These are phyloP conservation scores for Penicillium simplicissimum DNA, from an alignment of 495 filamentous ascomycete genomes.

Conservation along the genomic window DNA sequence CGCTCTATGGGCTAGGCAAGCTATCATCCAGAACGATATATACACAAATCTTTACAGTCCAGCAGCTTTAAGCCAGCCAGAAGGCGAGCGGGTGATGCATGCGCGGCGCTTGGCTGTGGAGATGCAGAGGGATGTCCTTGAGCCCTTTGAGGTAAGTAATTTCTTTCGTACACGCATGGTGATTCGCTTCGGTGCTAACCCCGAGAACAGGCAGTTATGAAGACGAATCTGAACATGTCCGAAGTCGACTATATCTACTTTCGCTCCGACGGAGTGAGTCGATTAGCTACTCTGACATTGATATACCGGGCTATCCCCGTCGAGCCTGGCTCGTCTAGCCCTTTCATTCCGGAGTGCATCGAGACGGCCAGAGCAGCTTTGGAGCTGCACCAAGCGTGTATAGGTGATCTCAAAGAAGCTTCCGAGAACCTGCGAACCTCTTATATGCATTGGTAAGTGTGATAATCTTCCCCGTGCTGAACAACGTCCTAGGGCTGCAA, in stretches of 20 bases:
- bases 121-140: constrained; percentile 34
- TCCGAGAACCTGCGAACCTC: constrained; percentile 49
- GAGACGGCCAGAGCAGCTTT: constrained; percentile 58
- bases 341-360: constrained; percentile 61
- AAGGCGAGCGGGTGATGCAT: constrained; percentile 41
- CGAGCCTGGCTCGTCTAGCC: constrained; percentile 36
- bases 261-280: constrained; percentile 55
- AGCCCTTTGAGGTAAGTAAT: constrained; percentile 35
- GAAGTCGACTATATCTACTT: constrained; percentile 50
- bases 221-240: constrained; percentile 9
- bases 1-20: constrained; percentile 52
- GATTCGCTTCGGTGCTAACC: constrained; percentile 12
- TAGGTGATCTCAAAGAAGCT: constrained; percentile 46
- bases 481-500: neutral
- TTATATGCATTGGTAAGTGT: constrained; percentile 63
- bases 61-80: constrained; percentile 51
- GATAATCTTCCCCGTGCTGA: neutral
- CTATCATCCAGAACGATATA: constrained; percentile 55
- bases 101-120: constrained; percentile 37
- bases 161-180: too few relatives aligned
- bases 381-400: constrained; percentile 52
- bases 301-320: constrained; percentile 64
- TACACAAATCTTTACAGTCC: constrained; percentile 65
- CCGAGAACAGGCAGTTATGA: constrained; percentile 16
- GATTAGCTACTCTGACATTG: constrained; percentile 55